These are phyloP conservation scores for Paecilomyces fulvus DNA, from an alignment of 2,329 filamentous ascomycete species.

Conservation along the genomic window DNA sequence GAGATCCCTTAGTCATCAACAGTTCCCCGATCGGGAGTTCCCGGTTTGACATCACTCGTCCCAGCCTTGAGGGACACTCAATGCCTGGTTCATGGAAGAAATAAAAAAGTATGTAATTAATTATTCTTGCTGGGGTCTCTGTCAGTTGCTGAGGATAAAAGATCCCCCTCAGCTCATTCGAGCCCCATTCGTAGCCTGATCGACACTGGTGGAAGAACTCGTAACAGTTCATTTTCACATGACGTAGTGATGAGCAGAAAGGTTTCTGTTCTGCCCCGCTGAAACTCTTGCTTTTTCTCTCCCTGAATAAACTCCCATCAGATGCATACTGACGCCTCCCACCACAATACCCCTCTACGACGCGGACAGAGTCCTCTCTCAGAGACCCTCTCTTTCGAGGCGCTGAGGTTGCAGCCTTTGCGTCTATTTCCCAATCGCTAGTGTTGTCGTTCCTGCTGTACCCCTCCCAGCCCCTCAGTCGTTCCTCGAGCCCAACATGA, in stretches of 20 bases:
- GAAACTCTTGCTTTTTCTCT: background rate
- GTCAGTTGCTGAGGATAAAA: background rate
- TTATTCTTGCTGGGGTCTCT: background rate
- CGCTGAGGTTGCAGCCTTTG: background rate
- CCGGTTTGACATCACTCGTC: background rate
- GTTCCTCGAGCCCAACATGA: slow-evolving; percentile 36
- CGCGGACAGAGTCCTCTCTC: slow-evolving; percentile 3
- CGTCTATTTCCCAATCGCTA: slow-evolving; percentile 1
- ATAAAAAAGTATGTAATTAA: too few relatives aligned
- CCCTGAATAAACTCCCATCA: background rate
- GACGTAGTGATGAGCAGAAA: slow-evolving; percentile 24
- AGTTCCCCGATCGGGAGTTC: background rate
- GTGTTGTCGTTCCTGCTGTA: background rate
- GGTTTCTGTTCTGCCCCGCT: background rate
- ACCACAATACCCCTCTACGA: slow-evolving; percentile 7
- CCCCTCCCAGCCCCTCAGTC: background rate
- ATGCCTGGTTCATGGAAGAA: too few relatives aligned
- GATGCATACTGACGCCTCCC: slow-evolving; percentile 5
- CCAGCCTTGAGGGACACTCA: too few relatives aligned
- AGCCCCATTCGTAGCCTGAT: background rate
- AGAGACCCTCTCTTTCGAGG: slow-evolving; percentile 1
- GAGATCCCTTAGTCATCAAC: too few relatives aligned
- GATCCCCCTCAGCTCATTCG: background rate
- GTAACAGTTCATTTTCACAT: slow-evolving; percentile 17
- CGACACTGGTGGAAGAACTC: slow-evolving; percentile 7